These are phyloP conservation scores for Orbilia blumenaviensis DNA, from an alignment of 2,329 filamentous ascomycete genomes.

Conservation along the genomic window DNA sequence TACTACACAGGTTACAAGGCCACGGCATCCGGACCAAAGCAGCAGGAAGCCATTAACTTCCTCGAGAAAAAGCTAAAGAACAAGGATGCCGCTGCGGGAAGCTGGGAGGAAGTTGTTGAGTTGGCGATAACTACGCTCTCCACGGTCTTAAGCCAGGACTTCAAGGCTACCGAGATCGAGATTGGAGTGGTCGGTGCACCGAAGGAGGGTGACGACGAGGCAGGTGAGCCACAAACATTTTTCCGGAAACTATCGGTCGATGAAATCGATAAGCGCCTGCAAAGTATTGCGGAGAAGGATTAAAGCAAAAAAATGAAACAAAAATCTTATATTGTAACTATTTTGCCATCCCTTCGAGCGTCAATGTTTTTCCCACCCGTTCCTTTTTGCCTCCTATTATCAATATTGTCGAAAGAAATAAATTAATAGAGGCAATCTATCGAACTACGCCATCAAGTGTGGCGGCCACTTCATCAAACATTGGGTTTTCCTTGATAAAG, in stretches of 20 bases:
- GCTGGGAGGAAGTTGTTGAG: conserved; percentile 97
- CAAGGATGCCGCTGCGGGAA: conserved; percentile 91
- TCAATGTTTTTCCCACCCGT: neutral
- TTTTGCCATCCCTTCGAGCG: conserved; percentile 1
- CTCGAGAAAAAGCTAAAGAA: conserved; percentile 99
- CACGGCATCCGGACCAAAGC: conserved; percentile 94
- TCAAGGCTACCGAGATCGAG: conserved; percentile 99
- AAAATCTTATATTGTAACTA: conserved; percentile 8
- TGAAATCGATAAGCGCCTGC: conserved; percentile 97
- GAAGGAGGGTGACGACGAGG: conserved; percentile 69
- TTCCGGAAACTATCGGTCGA: conserved; percentile 95
- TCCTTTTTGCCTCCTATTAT: conserved; percentile 5
- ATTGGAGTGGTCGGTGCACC: conserved; percentile 93
- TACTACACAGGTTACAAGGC: conserved; percentile 99
- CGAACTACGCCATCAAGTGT: conserved; percentile 6
- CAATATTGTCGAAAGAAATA: conserved; percentile 21
- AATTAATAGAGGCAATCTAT: conserved; percentile 23
- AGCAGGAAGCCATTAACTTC: conserved; percentile 97
- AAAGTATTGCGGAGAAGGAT: conserved; percentile 98
- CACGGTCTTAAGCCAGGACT: conserved; percentile 97
- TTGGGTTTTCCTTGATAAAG: conserved; percentile 10
- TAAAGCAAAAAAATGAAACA: conserved; percentile 64
- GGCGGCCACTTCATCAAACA: conserved; percentile 22
- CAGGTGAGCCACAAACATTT: conserved; percentile 75
- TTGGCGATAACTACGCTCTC: conserved; percentile 93